Base-by-base conservation (phyloP, 2,329 filamentous ascomycete genomes). In the Calonectria naviculata region DNA sequence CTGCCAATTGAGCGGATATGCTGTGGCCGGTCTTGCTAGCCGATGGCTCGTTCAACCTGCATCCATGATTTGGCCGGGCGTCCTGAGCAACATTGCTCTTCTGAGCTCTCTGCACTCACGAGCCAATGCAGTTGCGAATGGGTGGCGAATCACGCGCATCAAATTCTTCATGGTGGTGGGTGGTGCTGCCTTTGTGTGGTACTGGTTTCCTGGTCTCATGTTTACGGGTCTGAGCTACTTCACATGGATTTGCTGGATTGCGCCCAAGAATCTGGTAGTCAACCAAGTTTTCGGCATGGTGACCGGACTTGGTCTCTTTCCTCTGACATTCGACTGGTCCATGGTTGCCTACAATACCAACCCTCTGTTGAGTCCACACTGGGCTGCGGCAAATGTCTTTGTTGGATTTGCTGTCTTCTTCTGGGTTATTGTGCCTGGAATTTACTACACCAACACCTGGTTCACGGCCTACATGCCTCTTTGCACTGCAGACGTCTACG, bases 251-350 rank as follows among this genome's bases (percentile, higher is more conserved):
- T 89, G 88, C 41, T 92, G 91, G 90, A 89, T 91, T 73, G 87
- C 87, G 12, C 91, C 92, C 2, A 85, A 91, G 38, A 92, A 89
- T 71, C 83, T 89, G 3, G 80, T 90, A 17, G 82, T 93, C 69
- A 93, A 93, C 78, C 91, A 93, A 78, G 78, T 93, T 8, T 93
- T 93, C 70, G 91, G 91, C 4, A 90, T 89, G 7, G 85, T 86
- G 66, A 88, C 88, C 7, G 91, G 91, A 0, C 82, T 93, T 5
- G 90, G 89, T 0, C 81, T 93, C 15, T 84, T 93, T 29, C 91
- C 91, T 13, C 86, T 93, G 17, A 92, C 91, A 0, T 90, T 93
- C 68, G 91, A 93, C 81, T 93, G 92, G 91, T 88, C 87, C 61
- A 86, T 90, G 65, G 85, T 92, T 68, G 86, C 88, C 2, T 92